These are phyloP conservation scores for Lathyrus oleraceus DNA, from an alignment of 306 rosid species.

Conservation along the genomic window DNA sequence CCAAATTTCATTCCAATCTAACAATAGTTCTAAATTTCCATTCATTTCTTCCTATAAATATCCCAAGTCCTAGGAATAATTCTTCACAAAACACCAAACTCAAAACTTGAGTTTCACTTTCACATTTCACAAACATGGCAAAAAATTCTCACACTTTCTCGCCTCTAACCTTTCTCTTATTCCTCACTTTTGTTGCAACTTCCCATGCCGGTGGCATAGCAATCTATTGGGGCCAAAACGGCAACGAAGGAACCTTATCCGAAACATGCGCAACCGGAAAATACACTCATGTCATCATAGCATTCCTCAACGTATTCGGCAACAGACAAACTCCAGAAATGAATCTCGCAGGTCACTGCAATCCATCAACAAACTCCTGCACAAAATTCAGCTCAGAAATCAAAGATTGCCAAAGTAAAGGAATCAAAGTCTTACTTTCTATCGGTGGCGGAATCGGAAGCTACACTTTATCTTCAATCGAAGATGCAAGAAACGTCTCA, in stretches of 20 bases:
- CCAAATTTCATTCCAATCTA: constrained; percentile 12
- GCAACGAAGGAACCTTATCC: constrained; percentile 59
- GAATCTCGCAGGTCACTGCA: constrained; percentile 74
- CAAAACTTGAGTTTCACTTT: not conserved
- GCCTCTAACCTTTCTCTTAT: constrained; percentile 21
- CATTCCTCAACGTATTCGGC: constrained; percentile 49
- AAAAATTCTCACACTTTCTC: not conserved
- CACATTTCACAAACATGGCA: constrained; percentile 28
- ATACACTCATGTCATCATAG: constrained; percentile 54
- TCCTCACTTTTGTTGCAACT: constrained; percentile 14
- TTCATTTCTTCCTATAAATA: constrained; percentile 33
- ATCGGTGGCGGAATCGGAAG: constrained; percentile 66
- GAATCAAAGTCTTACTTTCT: constrained; percentile 65
- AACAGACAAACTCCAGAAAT: constrained; percentile 52
- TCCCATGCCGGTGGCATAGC: constrained; percentile 53
- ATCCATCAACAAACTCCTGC: constrained; percentile 53
- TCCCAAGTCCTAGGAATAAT: not conserved
- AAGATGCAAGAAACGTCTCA: constrained; percentile 55
- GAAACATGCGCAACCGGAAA: constrained; percentile 64
- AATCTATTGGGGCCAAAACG: constrained; percentile 79
- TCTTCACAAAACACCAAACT: constrained; percentile 22
- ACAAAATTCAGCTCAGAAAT: constrained; percentile 41
- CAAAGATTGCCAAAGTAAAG: constrained; percentile 55
- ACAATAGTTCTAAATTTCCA: constrained; percentile 17
- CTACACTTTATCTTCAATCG: constrained; percentile 54